phyloP scores from a whole-genome alignment of 1,284 basidiomycete species.

The Cryptococcus deneoformans region DNA sequence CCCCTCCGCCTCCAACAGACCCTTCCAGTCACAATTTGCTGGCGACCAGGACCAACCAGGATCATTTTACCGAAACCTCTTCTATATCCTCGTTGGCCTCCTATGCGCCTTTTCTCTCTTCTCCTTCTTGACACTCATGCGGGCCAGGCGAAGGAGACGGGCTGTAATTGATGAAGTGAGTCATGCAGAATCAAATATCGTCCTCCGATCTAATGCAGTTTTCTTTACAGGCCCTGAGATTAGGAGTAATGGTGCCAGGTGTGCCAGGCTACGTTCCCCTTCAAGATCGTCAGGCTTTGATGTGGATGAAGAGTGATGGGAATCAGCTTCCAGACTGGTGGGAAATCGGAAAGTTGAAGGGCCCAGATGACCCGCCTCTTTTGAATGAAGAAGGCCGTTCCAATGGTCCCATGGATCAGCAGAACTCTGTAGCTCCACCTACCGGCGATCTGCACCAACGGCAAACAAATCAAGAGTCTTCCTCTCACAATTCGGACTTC shows the following conservation, averaged over 20 bases:
- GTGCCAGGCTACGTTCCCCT: slow-evolving; percentile 43
- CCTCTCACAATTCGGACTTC: no score
- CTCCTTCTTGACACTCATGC: slow-evolving; percentile 34
- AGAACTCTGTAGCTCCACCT: no score
- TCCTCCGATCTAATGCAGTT: neutral
- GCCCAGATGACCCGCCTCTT: neutral
- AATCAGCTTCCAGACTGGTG: slow-evolving; percentile 40
- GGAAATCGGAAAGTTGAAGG: slow-evolving; percentile 27
- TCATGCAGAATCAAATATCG: neutral
- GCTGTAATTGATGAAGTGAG: slow-evolving; percentile 35
- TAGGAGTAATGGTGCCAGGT: slow-evolving; percentile 45
- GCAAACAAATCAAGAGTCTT: no score
- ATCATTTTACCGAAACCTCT: slow-evolving; percentile 26
- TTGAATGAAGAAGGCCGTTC: neutral
- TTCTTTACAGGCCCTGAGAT: slow-evolving; percentile 26
- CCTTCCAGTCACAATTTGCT: no score
- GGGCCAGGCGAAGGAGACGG: slow-evolving; percentile 34
- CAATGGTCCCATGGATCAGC: no score
- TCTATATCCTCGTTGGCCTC: slow-evolving; percentile 48
- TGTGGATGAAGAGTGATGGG: slow-evolving; percentile 26
- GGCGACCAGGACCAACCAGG: slow-evolving; percentile 7
- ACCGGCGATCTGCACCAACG: no score
- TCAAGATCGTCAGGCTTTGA: slow-evolving; percentile 27
- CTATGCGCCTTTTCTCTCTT: slow-evolving; percentile 38
- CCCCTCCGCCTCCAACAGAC: no score